Evolutionary conservation across 305 asterid genomes (phyloP).

Genomic region (Andrographis paniculata): DNA sequence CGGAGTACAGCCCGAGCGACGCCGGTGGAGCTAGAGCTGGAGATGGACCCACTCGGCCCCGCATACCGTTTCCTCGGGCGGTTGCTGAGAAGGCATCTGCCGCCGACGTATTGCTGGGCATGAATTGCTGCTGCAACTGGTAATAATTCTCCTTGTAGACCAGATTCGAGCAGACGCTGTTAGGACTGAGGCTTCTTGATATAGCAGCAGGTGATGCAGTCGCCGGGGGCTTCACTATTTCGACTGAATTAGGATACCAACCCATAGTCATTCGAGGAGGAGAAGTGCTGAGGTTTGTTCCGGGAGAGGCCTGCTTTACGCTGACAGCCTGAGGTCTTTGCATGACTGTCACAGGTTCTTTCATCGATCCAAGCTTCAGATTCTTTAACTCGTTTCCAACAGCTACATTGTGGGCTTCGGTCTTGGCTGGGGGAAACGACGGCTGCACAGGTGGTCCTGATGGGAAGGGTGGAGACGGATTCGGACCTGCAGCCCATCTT

Average conservation of each 20-base stretch:
- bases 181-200: slow-evolving; percentile 38
- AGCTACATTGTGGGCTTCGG: slow-evolving; percentile 32
- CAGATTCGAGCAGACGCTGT: slow-evolving; percentile 32
- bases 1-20: slow-evolving; percentile 72
- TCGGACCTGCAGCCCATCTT: slow-evolving; percentile 43
- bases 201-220: slow-evolving; percentile 51
- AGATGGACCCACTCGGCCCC: slow-evolving; percentile 47
- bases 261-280: slow-evolving; percentile 43
- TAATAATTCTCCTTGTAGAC: slow-evolving; percentile 40
- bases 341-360: slow-evolving; percentile 63
- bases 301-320: slow-evolving; percentile 33
- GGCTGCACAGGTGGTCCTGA: slow-evolving; percentile 35
- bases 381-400: slow-evolving; percentile 57
- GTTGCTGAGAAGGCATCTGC: slow-evolving; percentile 41
- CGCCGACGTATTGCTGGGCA: slow-evolving; percentile 34
- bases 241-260: slow-evolving; percentile 45
- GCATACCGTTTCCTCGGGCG: slow-evolving; percentile 36
- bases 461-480: slow-evolving; percentile 35
- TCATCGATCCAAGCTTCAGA: slow-evolving; percentile 61
- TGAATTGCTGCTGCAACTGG: slow-evolving; percentile 51
- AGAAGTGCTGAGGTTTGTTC: slow-evolving; percentile 45
- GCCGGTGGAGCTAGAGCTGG: slow-evolving; percentile 63
- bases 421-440: slow-evolving; percentile 30
- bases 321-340: slow-evolving; percentile 49
- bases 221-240: slow-evolving; percentile 36